Evolutionary conservation across 2,329 filamentous ascomycete genomes (phyloP).

Genomic region (Penicillium sp.): DNA sequence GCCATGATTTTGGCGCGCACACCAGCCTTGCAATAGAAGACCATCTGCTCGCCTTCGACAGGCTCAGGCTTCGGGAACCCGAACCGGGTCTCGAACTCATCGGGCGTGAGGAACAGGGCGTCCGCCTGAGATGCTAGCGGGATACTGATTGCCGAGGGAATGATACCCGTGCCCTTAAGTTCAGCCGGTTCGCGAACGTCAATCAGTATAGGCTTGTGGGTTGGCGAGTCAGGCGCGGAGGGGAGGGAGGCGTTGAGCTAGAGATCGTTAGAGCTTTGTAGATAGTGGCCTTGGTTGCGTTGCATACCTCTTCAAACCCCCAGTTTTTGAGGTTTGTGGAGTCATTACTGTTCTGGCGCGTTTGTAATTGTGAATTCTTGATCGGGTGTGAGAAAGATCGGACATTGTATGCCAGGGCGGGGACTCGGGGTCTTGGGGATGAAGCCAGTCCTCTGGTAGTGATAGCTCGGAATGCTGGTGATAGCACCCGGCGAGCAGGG

Average conservation of each 20-base stretch:
- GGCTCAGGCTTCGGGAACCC: slow-evolving; percentile 70
- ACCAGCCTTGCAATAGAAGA: slow-evolving; percentile 94
- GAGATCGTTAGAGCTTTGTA: slow-evolving; percentile 3
- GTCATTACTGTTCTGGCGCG: slow-evolving; percentile 25
- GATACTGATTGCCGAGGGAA: slow-evolving; percentile 80
- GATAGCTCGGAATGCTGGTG: slow-evolving; percentile 10
- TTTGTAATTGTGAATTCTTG: slow-evolving; percentile 6
- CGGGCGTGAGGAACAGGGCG: slow-evolving; percentile 70
- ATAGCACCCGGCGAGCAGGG: slow-evolving; percentile 5
- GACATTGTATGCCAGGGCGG: not conserved
- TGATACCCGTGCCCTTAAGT: slow-evolving; percentile 52
- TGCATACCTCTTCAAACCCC: slow-evolving; percentile 40
- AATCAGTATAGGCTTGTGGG: slow-evolving; percentile 38
- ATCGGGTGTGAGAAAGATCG: not conserved
- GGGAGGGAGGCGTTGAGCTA: slow-evolving; percentile 41
- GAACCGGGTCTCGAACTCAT: slow-evolving; percentile 81
- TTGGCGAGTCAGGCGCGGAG: slow-evolving; percentile 19
- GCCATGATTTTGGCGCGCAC: slow-evolving; percentile 79
- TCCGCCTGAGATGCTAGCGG: slow-evolving; percentile 77
- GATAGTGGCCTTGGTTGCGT: not conserved
- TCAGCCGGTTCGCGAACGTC: slow-evolving; percentile 53
- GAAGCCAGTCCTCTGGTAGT: slow-evolving; percentile 16
- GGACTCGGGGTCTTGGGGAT: not conserved
- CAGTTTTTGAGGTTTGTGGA: slow-evolving; percentile 26
- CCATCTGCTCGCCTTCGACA: slow-evolving; percentile 53